phyloP scores from a whole-genome alignment of 305 asterid genomes.

The Fraxinus latifolia region DNA sequence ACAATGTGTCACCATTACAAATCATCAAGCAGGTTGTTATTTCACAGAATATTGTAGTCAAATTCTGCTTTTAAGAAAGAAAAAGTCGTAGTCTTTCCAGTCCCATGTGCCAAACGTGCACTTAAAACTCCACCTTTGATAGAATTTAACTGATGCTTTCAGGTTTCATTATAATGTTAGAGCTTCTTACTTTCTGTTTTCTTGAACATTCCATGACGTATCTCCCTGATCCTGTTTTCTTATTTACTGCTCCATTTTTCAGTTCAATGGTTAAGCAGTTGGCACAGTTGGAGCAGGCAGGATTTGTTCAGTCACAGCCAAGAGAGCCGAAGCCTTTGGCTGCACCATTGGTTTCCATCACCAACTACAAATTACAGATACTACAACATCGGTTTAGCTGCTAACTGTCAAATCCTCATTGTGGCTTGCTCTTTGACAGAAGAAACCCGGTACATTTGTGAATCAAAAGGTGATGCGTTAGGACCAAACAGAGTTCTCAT shows the following conservation, averaged over 20 bases:
- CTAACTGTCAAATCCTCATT: conserved; percentile 47
- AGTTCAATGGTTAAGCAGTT: conserved; percentile 72
- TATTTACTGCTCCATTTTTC: conserved; percentile 20
- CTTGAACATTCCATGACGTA: background rate
- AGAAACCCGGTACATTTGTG: conserved; percentile 57
- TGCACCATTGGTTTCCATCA: conserved; percentile 63
- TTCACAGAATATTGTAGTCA: background rate
- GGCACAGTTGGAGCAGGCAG: conserved; percentile 82
- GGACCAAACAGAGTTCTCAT: conserved; percentile 69
- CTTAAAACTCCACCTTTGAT: background rate
- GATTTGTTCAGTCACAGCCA: conserved; percentile 78
- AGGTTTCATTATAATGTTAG: background rate
- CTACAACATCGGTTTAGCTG: conserved; percentile 49
- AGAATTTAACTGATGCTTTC: background rate
- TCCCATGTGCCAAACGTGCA: background rate
- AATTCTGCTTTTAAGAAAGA: background rate
- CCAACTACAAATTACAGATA: conserved; percentile 42
- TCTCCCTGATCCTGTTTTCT: background rate
- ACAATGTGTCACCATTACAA: background rate
- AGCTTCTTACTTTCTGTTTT: background rate
- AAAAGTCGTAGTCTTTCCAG: background rate
- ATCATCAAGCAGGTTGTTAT: background rate
- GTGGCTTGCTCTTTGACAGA: conserved; percentile 63
- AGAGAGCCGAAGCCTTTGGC: conserved; percentile 67
- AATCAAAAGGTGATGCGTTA: conserved; percentile 53